Base-by-base conservation (phyloP, 2,329 filamentous ascomycete species). In the Fusarium sp. region DNA sequence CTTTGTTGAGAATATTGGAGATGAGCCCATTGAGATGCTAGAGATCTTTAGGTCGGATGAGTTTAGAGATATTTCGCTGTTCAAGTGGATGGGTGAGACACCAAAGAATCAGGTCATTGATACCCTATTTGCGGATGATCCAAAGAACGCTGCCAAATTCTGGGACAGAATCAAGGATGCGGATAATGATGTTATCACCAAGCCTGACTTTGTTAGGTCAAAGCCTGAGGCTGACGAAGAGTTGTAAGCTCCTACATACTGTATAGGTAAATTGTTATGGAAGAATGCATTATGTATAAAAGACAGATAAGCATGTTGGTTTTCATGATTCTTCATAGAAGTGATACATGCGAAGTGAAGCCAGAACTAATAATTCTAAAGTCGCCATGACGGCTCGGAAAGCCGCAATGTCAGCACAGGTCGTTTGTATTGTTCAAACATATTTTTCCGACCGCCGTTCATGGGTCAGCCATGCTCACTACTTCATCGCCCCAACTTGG, bases 1-100 rank as follows among this genome's bases (percentile, higher is more conserved):
- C 79, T 95, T 94, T 79, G 92, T 96, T 61, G 93, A 96, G 86
- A 95, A 95, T 76, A 89, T 94, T 45, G 91, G 92, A n/a, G 89
- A 93, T 55, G 92, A 94, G 80, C 89, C 92, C 24, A 82, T 95
- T 6, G 90, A 94, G 79, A 92, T 95, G 81, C 84, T 95, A 17
- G 93, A 95, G 82, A 90, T 95, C 22, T 93, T 95, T 83, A 87
- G 90, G 56, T 88, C 91, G 0, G 89, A 93, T 73, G 87, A 91
- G 79, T 95, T 94, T 79, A 85, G 90, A 71, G 92, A 94, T 78
- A 93, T 94, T 75, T 92, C 89, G 1, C 84, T 94, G 24, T 93
- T 93, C 82, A 90, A 94, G 83, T 94, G 92, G 92, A 85, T 94
- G 81, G 92, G 91, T 8, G 90, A 93, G 84, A 93, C 91, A 13